These are phyloP conservation scores for Gastrolobium villosum DNA, from an alignment of 306 rosid species.

Conservation along the genomic window DNA sequence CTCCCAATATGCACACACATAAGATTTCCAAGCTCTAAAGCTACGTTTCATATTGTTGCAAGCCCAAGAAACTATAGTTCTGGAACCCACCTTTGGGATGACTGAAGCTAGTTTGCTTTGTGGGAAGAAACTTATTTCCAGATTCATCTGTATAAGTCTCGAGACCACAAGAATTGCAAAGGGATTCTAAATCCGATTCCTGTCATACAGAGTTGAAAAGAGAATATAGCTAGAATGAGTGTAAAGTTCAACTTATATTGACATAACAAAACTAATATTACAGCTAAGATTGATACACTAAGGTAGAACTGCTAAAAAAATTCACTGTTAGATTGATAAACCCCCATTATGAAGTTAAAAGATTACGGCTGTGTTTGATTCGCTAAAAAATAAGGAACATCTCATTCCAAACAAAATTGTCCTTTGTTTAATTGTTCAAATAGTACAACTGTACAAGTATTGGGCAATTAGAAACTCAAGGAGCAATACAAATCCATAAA, in stretches of 20 bases:
- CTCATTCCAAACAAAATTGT: too few relatives aligned
- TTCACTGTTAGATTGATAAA: constrained; percentile 6
- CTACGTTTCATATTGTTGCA: constrained; percentile 59
- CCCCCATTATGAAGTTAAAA: neutral
- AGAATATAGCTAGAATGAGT: neutral
- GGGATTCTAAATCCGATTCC: constrained; percentile 78
- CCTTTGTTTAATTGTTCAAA: too few relatives aligned
- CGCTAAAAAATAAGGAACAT: too few relatives aligned
- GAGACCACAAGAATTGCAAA: constrained; percentile 81
- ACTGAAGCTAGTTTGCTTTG: constrained; percentile 78
- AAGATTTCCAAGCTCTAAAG: constrained; percentile 18
- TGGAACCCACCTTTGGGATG: constrained; percentile 69
- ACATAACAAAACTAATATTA: constrained; percentile 5
- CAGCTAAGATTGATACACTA: neutral
- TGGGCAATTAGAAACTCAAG: too few relatives aligned
- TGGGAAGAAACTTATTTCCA: constrained; percentile 71
- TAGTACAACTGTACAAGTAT: too few relatives aligned
- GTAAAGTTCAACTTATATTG: constrained; percentile 8
- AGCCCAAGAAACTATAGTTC: constrained; percentile 62
- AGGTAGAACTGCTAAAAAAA: neutral
- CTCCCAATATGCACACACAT: constrained; percentile 2
- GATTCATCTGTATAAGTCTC: constrained; percentile 65
- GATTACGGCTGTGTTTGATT: neutral
- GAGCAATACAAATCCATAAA: too few relatives aligned
- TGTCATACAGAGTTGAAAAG: constrained; percentile 37